Base-by-base conservation (phyloP, 441 rosid species). In the Iberis amara region DNA sequence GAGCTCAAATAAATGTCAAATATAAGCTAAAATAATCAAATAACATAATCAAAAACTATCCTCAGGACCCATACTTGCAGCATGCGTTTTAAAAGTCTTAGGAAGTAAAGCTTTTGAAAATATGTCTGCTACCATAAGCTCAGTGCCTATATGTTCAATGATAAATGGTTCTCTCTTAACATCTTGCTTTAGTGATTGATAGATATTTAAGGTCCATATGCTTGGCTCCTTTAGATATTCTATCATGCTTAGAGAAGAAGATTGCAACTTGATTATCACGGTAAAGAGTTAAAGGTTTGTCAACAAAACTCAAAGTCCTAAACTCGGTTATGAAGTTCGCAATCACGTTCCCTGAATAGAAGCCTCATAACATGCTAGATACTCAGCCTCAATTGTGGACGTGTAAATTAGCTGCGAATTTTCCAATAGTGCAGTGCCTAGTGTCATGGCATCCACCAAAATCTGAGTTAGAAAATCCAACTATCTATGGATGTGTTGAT, bases 81-180 rank as follows among this genome's bases (percentile, higher is more conserved):
- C 32, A 28, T 28, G 32, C 32, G 5, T 32, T 0, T 7, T 18
- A 18, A 18, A 1, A 18, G 21, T 18, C 21, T 18, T 18, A 18
- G 21, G 21, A 18, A 3, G 21, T 32, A 47, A 14, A 0, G 12
- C 27, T 47, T 47, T 31, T 8, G 9, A 31, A 8, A 31, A 31
- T 31, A 32, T 47, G 39, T 47, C 8, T 9, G 8, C 39, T 3
- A 32, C 13, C 27, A 32, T 31, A 30, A 14, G 9, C 0, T 6
- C 10, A 49, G 5, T 49, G 30, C 31, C 28, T 33, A 33, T 33
- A 33, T 49, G 54, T 35, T 49, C 30, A 15, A n/a, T 33, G 54
- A 49, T 6, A 49, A 47, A 31, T 8, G 5, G 14, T 32, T 10
- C 28, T 32, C 13, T 32, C 32, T 49, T 48, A 2, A 15, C 40